These are phyloP conservation scores for Candida insectorum DNA, from an alignment of 805 yeast genomes.

Conservation along the genomic window DNA sequence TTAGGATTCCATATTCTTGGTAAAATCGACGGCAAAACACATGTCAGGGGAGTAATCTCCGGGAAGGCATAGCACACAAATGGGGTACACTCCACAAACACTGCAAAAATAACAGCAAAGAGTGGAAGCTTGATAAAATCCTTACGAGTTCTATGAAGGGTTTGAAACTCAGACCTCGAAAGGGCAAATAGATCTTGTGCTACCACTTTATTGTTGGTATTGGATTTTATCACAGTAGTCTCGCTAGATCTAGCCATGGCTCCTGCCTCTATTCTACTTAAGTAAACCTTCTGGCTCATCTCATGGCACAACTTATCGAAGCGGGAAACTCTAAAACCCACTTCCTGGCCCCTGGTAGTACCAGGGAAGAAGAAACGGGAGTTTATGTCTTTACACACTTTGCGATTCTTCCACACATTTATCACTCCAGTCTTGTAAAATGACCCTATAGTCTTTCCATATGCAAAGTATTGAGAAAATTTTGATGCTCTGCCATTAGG, in stretches of 20 bases:
- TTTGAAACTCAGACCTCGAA: constrained; percentile 49
- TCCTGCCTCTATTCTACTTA: constrained; percentile 30
- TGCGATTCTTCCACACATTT: constrained; percentile 49
- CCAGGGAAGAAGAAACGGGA: too few species aligned
- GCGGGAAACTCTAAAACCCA: constrained; percentile 25
- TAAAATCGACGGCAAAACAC: constrained; percentile 47
- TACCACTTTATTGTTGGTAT: not conserved
- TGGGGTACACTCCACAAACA: constrained; percentile 56
- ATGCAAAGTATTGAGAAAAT: constrained; percentile 38
- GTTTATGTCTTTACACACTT: constrained; percentile 4
- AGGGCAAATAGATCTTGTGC: constrained; percentile 30
- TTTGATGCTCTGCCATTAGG: too few species aligned
- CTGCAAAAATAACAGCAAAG: constrained; percentile 44
- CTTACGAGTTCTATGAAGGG: constrained; percentile 45
- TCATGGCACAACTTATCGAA: constrained; percentile 33
- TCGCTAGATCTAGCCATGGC: too few species aligned
- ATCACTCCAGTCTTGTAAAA: constrained; percentile 60
- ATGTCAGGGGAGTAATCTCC: constrained; percentile 55
- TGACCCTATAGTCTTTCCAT: constrained; percentile 42
- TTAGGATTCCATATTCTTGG: constrained; percentile 31
- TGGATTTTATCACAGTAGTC: constrained; percentile 3
- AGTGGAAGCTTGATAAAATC: constrained; percentile 53
- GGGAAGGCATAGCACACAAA: constrained; percentile 52
- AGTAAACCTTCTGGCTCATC: constrained; percentile 33
- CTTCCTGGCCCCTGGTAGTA: constrained; percentile 21